Conservation (phyloP, 768 basidiomycete species). For the Tephrocybe sp. region DNA sequence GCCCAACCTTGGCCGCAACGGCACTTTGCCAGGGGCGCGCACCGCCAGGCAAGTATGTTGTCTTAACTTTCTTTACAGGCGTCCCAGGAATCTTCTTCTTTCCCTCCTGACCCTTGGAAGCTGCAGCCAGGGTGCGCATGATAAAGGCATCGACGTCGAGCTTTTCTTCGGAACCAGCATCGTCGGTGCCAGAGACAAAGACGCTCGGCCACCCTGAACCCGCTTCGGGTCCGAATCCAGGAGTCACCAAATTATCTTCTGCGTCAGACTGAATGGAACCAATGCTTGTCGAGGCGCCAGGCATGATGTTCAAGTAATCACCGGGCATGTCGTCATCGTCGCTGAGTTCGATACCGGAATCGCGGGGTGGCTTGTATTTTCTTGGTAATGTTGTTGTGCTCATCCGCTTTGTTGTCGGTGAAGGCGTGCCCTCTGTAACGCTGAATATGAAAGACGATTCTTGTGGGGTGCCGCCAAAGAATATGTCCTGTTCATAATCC, state of each 20-base stretch:
- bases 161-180: slow-evolving; percentile 26
- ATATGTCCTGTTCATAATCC: slow-evolving; percentile 56
- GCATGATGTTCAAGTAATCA: slow-evolving; percentile 41
- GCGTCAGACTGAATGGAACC: slow-evolving; percentile 59
- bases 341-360: slow-evolving; percentile 63
- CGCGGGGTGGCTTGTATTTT: slow-evolving; percentile 70
- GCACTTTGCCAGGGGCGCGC: slow-evolving; percentile 83
- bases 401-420: slow-evolving; percentile 43
- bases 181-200: slow-evolving; percentile 42
- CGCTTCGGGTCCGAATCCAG: slow-evolving; percentile 52
- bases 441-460: slow-evolving; percentile 59
- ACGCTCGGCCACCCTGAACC: slow-evolving; percentile 66
- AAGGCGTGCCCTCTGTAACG: slow-evolving; percentile 57
- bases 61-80: slow-evolving; percentile 76
- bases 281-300: slow-evolving; percentile 60
- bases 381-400: slow-evolving; percentile 43
- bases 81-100: slow-evolving; percentile 74
- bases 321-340: slow-evolving; percentile 47
- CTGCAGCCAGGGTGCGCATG: slow-evolving; percentile 61
- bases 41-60: slow-evolving; percentile 50
- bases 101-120: slow-evolving; percentile 45
- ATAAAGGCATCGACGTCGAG: slow-evolving; percentile 71
- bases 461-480: slow-evolving; percentile 46
- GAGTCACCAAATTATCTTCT: slow-evolving; percentile 72
- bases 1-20: slow-evolving; percentile 65